Percentiles rank a stretch among this genome's conserved stretches.
These are phyloP conservation scores for Aspergillus sp. DNA, from an alignment of 2,329 filamentous ascomycete genomes.

Conservation along the genomic window DNA sequence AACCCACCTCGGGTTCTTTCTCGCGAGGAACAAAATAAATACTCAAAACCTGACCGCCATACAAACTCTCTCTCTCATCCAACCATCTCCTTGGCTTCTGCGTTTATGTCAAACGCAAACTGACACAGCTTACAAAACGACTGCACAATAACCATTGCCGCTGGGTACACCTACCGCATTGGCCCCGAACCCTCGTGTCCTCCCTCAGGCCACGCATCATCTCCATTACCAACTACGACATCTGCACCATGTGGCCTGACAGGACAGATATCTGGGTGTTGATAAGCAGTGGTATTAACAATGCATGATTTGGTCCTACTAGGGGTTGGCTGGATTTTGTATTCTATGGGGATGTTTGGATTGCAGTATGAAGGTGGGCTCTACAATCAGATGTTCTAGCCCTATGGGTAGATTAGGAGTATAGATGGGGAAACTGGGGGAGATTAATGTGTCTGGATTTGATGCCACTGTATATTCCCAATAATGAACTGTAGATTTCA, in stretches of 20 bases:
- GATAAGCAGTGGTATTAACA: constrained; percentile 32
- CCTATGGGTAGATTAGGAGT: constrained; percentile 39
- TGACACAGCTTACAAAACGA: too few species aligned
- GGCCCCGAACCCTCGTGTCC: constrained; percentile 16
- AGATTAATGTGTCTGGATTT: constrained; percentile 22
- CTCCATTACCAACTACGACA: constrained; percentile 29
- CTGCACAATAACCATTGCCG: too few species aligned
- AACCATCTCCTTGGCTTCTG: too few species aligned
- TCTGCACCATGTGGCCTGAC: constrained; percentile 37
- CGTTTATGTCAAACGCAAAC: too few species aligned
- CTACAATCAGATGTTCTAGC: constrained; percentile 40
- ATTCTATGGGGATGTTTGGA: constrained; percentile 36
- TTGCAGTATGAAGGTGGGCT: constrained; percentile 36
- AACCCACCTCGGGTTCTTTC: too few species aligned
- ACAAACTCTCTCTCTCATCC: too few species aligned
- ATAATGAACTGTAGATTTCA: background rate
- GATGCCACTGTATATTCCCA: constrained; percentile 21
- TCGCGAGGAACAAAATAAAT: too few species aligned
- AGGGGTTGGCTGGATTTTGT: constrained; percentile 38
- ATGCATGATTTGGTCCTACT: constrained; percentile 39
- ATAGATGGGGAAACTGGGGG: constrained; percentile 36
- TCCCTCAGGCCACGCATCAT: constrained; percentile 34
- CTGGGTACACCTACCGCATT: too few species aligned
- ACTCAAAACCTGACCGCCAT: too few species aligned
- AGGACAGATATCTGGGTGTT: constrained; percentile 29